Evolutionary conservation across 768 basidiomycete genomes (phyloP).

Genomic region (Tylopilus sp.): DNA sequence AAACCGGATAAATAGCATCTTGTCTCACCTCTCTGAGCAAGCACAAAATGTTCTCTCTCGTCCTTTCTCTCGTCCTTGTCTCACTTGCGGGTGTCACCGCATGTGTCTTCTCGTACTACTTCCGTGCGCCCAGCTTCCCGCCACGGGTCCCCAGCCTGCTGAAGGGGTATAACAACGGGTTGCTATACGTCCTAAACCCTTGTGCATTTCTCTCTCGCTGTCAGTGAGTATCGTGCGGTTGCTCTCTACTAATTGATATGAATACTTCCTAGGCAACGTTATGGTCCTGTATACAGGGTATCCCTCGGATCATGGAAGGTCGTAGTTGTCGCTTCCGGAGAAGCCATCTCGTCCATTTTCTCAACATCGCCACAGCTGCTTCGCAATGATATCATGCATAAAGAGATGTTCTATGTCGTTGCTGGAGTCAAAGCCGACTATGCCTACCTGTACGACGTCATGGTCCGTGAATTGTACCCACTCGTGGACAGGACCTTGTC

Average conservation of each 20-base stretch:
- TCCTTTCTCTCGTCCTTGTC: background rate
- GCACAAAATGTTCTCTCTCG: background rate
- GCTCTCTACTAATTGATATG: background rate
- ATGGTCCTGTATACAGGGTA: constrained; percentile 15
- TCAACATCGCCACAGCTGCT: constrained; percentile 3
- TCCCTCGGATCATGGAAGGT: constrained; percentile 18
- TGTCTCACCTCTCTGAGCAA: background rate
- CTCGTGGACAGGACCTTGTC: too few species aligned
- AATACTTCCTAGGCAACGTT: constrained; percentile 9
- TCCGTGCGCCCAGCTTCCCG: background rate
- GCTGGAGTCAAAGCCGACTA: too few species aligned
- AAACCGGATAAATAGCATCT: constrained; percentile 4
- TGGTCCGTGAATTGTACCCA: too few species aligned
- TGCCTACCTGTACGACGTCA: too few species aligned
- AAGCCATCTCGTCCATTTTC: constrained; percentile 13
- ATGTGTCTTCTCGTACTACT: background rate
- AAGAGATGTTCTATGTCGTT: too few species aligned
- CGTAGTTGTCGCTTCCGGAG: constrained; percentile 13
- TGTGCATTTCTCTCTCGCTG: too few species aligned
- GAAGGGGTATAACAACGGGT: constrained; percentile 15
- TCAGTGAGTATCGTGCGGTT: constrained; percentile 16
- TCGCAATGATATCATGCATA: constrained; percentile 10
- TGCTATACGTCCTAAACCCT: constrained; percentile 15
- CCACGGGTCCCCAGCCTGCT: constrained; percentile 11
- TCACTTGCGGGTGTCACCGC: background rate